These are phyloP conservation scores for Zygoascus bituminiphila DNA, from an alignment of 805 yeast genomes.

Conservation along the genomic window DNA sequence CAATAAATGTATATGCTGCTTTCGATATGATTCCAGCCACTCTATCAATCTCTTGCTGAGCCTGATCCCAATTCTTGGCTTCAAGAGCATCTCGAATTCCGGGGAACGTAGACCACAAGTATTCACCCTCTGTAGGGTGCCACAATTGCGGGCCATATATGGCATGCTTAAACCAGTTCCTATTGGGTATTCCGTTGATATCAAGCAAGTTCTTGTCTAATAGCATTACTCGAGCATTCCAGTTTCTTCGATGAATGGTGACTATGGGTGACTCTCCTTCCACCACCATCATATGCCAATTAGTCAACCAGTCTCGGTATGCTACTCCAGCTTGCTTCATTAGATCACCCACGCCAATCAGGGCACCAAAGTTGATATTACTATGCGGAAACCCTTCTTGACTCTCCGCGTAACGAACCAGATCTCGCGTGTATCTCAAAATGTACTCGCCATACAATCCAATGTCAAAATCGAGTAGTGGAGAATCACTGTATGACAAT, in stretches of 20 bases:
- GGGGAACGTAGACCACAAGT: conserved; percentile 65
- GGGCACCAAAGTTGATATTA: conserved; percentile 24
- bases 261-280: conserved; percentile 62
- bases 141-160: conserved; percentile 61
- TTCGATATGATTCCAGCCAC: conserved; percentile 12
- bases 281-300: conserved; percentile 53
- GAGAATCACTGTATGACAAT: conserved; percentile 61
- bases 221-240: conserved; percentile 60
- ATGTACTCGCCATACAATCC: conserved; percentile 38
- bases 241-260: conserved; percentile 65
- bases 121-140: conserved; percentile 41
- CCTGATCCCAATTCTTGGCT: conserved; percentile 40
- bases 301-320: conserved; percentile 46
- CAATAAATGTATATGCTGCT: conserved; percentile 13
- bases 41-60: conserved; percentile 33
- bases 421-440: conserved; percentile 37
- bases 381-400: conserved; percentile 3
- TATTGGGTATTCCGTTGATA: conserved; percentile 37
- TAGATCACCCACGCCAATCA: conserved; percentile 28
- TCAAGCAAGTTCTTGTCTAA: conserved; percentile 48
- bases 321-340: conserved; percentile 40
- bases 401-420: conserved; percentile 29
- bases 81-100: conserved; percentile 60
- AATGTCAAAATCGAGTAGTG: conserved; percentile 65
- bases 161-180: conserved; percentile 61